These are phyloP conservation scores for Paramecium sonneborni DNA, from an alignment of 73 alveolate genomes.

Conservation along the genomic window DNA sequence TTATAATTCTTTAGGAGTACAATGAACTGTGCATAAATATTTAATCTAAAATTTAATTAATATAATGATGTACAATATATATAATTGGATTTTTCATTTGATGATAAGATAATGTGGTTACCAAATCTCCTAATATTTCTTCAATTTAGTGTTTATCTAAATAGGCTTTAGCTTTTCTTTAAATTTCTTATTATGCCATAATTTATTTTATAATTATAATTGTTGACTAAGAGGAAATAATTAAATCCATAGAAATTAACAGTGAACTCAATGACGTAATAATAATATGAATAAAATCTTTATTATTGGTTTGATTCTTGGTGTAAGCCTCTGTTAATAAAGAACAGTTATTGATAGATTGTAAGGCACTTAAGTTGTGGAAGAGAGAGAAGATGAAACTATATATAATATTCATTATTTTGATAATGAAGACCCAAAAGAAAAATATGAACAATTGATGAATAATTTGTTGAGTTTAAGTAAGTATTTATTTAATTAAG, in stretches of 20 bases:
- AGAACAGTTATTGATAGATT: background rate
- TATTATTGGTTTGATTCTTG: background rate
- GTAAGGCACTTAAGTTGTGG: background rate
- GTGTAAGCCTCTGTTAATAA: background rate
- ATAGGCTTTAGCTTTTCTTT: constrained; percentile 31
- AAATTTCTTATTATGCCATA: constrained; percentile 17
- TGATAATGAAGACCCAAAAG: background rate
- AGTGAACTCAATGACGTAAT: background rate
- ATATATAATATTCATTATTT: background rate
- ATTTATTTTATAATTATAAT: background rate
- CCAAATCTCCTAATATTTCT: constrained; percentile 27
- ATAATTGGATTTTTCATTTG: constrained; percentile 34
- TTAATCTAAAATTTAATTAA: background rate
- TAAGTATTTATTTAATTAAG: background rate
- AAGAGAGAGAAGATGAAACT: background rate
- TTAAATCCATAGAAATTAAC: background rate
- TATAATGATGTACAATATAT: background rate
- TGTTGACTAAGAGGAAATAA: background rate
- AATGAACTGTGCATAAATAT: constrained; percentile 7
- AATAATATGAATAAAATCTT: background rate
- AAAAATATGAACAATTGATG: background rate
- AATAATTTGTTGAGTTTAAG: background rate
- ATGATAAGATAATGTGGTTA: constrained; percentile 5
- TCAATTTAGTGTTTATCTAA: constrained; percentile 49
- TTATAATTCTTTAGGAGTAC: background rate